phyloP scores from a whole-genome alignment of 495 filamentous ascomycete genomes.

The Tuber umbilicatum region DNA sequence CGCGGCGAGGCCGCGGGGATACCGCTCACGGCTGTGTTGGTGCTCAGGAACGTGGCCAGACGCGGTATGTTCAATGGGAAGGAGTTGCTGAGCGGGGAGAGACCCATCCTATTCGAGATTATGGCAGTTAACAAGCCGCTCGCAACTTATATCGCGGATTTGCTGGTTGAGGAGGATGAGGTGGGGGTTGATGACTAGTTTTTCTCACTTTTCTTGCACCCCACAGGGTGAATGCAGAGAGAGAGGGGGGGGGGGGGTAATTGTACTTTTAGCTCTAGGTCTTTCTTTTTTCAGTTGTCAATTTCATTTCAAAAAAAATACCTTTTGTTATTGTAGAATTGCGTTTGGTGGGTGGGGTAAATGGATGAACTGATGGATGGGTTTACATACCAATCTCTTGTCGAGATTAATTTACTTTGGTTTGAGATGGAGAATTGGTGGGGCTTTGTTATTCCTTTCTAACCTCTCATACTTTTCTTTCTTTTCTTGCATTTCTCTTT shows the following conservation, averaged over 20 bases:
- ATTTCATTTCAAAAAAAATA: not conserved
- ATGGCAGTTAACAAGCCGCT: constrained; percentile 49
- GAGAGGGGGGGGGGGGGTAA: not conserved
- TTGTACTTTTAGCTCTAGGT: constrained; percentile 3
- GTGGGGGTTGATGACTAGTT: constrained; percentile 25
- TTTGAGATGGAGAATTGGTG: not conserved
- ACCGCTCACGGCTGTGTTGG: constrained; percentile 73
- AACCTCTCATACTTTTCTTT: not conserved
- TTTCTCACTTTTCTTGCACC: not conserved
- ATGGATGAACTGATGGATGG: not conserved
- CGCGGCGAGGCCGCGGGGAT: constrained; percentile 71
- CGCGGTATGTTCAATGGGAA: constrained; percentile 59
- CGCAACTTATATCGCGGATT: constrained; percentile 46
- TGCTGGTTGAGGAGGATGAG: constrained; percentile 45
- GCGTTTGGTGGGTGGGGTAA: not conserved
- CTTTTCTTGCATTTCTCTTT: not conserved
- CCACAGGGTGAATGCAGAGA: constrained; percentile 1
- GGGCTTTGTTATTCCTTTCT: not conserved
- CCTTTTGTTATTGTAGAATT: constrained; percentile 2
- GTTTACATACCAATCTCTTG: constrained; percentile 1
- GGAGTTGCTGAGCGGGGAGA: constrained; percentile 51
- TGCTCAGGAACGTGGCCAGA: constrained; percentile 81
- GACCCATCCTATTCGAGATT: constrained; percentile 45
- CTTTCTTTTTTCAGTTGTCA: not conserved
- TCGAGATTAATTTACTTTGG: not conserved